Evolutionary conservation across 2,329 filamentous ascomycete genomes (phyloP).

Genomic region (Graphiopsis chlorocephala): DNA sequence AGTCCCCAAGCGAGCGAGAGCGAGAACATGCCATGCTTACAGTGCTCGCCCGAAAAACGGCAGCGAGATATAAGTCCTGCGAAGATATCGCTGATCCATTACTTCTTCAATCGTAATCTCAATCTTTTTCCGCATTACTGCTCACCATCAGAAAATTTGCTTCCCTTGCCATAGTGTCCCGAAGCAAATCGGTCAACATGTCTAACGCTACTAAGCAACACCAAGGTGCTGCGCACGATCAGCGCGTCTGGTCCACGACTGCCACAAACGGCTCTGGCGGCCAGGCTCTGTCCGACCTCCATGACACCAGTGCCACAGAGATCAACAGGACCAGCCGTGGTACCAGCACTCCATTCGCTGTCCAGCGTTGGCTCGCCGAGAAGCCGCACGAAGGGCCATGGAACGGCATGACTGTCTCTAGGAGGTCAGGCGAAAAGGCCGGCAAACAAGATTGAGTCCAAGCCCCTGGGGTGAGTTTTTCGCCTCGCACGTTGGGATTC

Average conservation of each 20-base stretch:
- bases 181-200: neutral
- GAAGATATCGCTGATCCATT: neutral
- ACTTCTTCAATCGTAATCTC: neutral
- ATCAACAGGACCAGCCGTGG: neutral
- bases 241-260: neutral
- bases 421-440: neutral
- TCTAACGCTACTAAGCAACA: neutral
- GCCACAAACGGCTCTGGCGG: neutral
- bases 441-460: neutral
- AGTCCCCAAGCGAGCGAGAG: neutral
- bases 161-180: neutral
- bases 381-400: neutral
- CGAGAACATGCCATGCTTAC: neutral
- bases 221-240: neutral
- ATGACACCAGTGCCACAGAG: neutral
- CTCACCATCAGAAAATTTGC: neutral
- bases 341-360: neutral
- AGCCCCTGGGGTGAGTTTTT: neutral
- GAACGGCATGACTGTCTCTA: neutral
- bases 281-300: neutral
- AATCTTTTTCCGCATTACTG: neutral
- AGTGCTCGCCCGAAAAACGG: neutral
- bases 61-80: neutral
- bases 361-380: neutral
- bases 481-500: neutral